Conservation (phyloP, 129 eudicot genomes). For the Smallanthus sonchifolius region DNA sequence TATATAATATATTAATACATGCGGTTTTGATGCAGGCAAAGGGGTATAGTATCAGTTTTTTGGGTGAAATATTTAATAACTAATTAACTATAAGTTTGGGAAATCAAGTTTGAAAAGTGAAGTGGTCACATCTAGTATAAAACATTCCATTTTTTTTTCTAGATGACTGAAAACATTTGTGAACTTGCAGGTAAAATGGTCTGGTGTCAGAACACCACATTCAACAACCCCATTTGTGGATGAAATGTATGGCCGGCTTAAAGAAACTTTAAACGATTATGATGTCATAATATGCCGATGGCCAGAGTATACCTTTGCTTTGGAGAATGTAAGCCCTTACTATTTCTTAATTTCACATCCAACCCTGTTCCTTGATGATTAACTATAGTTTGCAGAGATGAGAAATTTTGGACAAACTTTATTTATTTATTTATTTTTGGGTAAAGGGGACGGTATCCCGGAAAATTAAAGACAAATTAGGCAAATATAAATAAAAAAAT, state of each 20-base stretch:
- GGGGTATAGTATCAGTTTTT: neutral
- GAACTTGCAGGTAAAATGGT: constrained; percentile 61
- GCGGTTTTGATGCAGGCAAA: neutral
- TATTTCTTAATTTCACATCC: neutral
- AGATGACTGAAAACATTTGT: constrained; percentile 11
- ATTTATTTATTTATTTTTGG: too few species aligned
- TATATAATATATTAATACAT: neutral
- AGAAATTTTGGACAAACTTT: neutral
- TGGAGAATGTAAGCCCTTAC: constrained; percentile 63
- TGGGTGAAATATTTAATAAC: too few species aligned
- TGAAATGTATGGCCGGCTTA: constrained; percentile 79
- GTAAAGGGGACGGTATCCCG: too few species aligned
- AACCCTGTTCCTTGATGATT: neutral
- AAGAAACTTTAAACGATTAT: constrained; percentile 67
- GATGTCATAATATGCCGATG: constrained; percentile 77
- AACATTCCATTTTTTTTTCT: neutral
- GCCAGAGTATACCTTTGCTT: constrained; percentile 77
- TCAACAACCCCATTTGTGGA: constrained; percentile 80
- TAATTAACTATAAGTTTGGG: neutral
- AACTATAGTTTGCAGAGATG: neutral
- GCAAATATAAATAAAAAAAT: too few species aligned
- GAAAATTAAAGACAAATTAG: too few species aligned
- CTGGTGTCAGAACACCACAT: constrained; percentile 74
- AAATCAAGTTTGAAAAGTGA: neutral
- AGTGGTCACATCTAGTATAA: neutral